Evolutionary conservation across 371 early-diverging fungal genomes (phyloP).

Genomic region (Basidiobolus meristosporus): DNA sequence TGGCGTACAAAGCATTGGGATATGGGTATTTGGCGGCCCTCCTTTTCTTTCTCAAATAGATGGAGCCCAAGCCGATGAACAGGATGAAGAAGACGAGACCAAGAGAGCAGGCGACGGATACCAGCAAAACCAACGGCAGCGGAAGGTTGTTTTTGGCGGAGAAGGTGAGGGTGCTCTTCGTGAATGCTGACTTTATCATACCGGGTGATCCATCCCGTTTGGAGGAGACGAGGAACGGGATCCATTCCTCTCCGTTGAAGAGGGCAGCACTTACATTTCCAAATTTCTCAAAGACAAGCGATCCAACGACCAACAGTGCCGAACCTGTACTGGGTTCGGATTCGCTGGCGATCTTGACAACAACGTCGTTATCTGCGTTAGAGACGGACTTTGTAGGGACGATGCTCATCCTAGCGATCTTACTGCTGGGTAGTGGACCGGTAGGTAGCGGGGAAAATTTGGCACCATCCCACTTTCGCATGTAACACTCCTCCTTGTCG

Average conservation of each 20-base stretch:
- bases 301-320: slow-evolving; percentile 26
- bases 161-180: background rate
- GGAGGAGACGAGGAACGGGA: slow-evolving; percentile 34
- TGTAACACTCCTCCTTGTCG: slow-evolving; percentile 5
- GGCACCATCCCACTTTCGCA: slow-evolving; percentile 18
- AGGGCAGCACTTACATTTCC: slow-evolving; percentile 37
- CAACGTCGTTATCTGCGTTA: slow-evolving; percentile 1
- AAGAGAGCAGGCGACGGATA: slow-evolving; percentile 43
- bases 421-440: background rate
- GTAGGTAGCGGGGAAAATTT: slow-evolving; percentile 7
- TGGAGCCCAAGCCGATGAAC: slow-evolving; percentile 17
- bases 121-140: slow-evolving; percentile 33
- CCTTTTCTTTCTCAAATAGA: too few relatives aligned
- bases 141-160: background rate
- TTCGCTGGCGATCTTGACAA: slow-evolving; percentile 3
- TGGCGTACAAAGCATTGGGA: too few relatives aligned
- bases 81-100: slow-evolving; percentile 46
- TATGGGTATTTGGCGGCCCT: too few relatives aligned
- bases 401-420: background rate
- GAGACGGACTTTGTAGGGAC: slow-evolving; percentile 1
- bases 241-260: slow-evolving; percentile 36
- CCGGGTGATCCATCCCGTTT: slow-evolving; percentile 6
- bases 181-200: background rate
- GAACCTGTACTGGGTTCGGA: slow-evolving; percentile 1
- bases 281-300: slow-evolving; percentile 15